These are phyloP conservation scores for Dothistroma pini DNA, from an alignment of 2,329 filamentous ascomycete species.

Conservation along the genomic window DNA sequence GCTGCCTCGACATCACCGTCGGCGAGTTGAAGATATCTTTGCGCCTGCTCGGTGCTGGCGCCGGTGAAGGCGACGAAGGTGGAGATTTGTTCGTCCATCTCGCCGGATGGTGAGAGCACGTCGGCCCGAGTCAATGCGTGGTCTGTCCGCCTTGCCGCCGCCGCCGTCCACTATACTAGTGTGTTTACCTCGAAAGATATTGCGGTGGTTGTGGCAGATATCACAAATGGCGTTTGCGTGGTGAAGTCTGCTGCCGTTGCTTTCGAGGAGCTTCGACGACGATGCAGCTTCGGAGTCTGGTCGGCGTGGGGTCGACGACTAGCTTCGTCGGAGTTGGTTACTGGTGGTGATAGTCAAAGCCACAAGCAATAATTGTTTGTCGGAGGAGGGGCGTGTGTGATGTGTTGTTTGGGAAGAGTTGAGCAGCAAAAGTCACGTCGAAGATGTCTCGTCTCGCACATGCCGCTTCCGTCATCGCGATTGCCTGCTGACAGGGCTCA, in stretches of 20 bases:
- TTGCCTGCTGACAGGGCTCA: not conserved
- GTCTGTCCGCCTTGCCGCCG: not conserved
- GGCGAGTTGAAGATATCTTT: conserved; percentile 80
- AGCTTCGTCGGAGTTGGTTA: not conserved
- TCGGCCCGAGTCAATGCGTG: not conserved
- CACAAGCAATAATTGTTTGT: not conserved
- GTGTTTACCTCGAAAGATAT: not conserved
- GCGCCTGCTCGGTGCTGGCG: conserved; percentile 67
- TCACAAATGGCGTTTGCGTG: not conserved
- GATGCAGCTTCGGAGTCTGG: not conserved
- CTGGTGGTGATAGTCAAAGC: not conserved
- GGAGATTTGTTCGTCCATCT: conserved; percentile 59
- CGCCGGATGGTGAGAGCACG: not conserved
- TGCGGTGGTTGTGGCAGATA: not conserved
- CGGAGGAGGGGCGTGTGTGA: not conserved
- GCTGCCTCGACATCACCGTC: conserved; percentile 80
- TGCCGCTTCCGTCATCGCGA: conserved; percentile 2
- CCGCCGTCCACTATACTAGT: not conserved
- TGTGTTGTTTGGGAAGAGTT: not conserved
- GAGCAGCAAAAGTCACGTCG: not conserved
- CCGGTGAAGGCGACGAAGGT: conserved; percentile 81
- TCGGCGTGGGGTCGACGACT: not conserved
- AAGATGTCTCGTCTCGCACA: not conserved
- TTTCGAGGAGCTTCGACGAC: not conserved
- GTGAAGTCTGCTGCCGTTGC: not conserved